Percentiles rank a stretch among this genome's conserved stretches.
These are phyloP conservation scores for Cercospora sp. DNA, from an alignment of 2,329 filamentous ascomycete species.

Conservation along the genomic window DNA sequence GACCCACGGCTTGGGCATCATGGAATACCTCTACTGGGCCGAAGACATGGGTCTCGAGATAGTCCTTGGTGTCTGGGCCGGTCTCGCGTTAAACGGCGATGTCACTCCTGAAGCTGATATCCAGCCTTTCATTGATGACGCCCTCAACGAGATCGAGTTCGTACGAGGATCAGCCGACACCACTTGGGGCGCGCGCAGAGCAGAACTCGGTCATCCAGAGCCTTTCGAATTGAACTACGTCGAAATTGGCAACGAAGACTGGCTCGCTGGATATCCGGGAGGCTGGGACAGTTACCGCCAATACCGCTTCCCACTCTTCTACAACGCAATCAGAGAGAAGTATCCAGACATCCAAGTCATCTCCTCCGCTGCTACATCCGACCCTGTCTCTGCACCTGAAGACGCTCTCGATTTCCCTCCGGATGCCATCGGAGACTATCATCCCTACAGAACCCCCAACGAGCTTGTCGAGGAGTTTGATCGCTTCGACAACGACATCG, in stretches of 20 bases:
- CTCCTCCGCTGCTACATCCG: constrained; percentile 39
- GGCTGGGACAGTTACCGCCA: constrained; percentile 44
- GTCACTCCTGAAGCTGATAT: constrained; percentile 53
- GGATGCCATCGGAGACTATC: constrained; percentile 34
- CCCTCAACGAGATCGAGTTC: constrained; percentile 65
- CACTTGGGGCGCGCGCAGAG: constrained; percentile 59
- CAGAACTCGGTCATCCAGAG: constrained; percentile 60
- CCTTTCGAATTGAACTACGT: constrained; percentile 59
- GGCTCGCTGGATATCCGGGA: constrained; percentile 46
- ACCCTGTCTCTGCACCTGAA: constrained; percentile 18
- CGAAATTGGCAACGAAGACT: constrained; percentile 70
- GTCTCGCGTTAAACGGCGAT: constrained; percentile 56
- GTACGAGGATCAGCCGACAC: constrained; percentile 57
- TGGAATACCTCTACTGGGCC: constrained; percentile 62
- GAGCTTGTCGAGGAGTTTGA: constrained; percentile 35
- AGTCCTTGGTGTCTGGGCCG: constrained; percentile 60
- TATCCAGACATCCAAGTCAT: constrained; percentile 62
- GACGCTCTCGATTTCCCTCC: constrained; percentile 20
- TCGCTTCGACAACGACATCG: constrained; percentile 52
- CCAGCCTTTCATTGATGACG: constrained; percentile 54
- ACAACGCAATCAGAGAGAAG: constrained; percentile 57
- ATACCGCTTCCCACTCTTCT: constrained; percentile 60
- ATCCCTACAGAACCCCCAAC: constrained; percentile 38
- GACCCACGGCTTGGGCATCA: constrained; percentile 62
- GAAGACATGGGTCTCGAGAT: constrained; percentile 50